Evolutionary conservation across 345 rosid species (phyloP).

Genomic region (Eucalyptus marginata): DNA sequence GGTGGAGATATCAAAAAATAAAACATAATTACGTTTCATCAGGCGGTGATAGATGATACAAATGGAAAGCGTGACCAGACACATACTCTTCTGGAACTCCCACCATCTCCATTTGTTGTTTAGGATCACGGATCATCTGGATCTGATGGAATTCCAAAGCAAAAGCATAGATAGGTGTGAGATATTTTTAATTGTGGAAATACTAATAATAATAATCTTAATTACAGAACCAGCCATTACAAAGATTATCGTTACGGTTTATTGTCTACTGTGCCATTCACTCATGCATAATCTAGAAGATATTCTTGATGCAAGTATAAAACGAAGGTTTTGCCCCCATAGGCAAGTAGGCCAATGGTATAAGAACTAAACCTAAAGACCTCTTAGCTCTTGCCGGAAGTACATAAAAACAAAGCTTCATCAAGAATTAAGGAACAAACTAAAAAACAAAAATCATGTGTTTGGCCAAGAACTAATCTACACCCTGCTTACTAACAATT

Average conservation of each 20-base stretch:
- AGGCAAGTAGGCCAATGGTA: not conserved
- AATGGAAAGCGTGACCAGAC: constrained; percentile 83
- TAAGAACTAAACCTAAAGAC: not conserved
- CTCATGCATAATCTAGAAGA: not conserved
- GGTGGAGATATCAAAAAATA: not conserved
- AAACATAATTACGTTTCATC: constrained; percentile 56
- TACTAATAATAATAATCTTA: not conserved
- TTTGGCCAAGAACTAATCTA: not conserved
- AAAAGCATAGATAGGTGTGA: not conserved
- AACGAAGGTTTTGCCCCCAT: not conserved
- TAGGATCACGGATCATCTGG: constrained; percentile 76
- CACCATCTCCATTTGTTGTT: constrained; percentile 69
- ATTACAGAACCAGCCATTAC: not conserved
- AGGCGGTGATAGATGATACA: constrained; percentile 78
- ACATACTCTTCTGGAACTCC: constrained; percentile 86
- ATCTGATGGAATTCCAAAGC: constrained; percentile 17
- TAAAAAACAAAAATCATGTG: not conserved
- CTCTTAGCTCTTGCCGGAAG: not conserved
- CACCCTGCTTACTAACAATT: not conserved
- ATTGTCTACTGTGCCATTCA: not conserved
- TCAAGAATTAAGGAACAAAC: not conserved
- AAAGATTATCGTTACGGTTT: not conserved
- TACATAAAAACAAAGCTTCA: not conserved
- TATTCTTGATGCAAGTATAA: not conserved
- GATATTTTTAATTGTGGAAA: not conserved